Percentiles rank a stretch among this genome's conserved stretches.
These are phyloP conservation scores for Rhazya stricta DNA, from an alignment of 257 asterid species.

Conservation along the genomic window DNA sequence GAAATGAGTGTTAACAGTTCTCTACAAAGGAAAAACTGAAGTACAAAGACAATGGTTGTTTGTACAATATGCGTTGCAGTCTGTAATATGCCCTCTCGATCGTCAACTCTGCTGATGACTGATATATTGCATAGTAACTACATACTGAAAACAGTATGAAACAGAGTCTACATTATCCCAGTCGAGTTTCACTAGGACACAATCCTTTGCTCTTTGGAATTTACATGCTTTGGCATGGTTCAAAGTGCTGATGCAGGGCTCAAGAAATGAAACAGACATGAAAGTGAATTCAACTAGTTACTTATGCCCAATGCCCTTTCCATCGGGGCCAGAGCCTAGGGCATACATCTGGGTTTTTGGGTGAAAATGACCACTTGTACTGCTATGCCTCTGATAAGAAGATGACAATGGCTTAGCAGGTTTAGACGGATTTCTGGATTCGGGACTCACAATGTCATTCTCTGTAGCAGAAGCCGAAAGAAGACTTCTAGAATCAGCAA, in stretches of 20 bases:
- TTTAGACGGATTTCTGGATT: not conserved
- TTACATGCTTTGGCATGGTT: not conserved
- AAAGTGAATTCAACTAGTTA: not conserved
- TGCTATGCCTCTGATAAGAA: not conserved
- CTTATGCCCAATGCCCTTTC: slow-evolving; percentile 24
- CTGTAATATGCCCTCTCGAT: too few species aligned
- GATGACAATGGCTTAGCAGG: not conserved
- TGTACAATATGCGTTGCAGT: not conserved
- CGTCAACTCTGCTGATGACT: not conserved
- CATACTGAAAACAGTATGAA: not conserved
- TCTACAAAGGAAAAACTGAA: not conserved
- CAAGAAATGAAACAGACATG: not conserved
- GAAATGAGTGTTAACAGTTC: not conserved
- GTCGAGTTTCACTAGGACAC: too few species aligned
- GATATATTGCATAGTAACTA: not conserved
- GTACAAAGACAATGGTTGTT: not conserved
- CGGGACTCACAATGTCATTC: not conserved
- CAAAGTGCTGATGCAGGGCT: not conserved
- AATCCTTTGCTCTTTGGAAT: not conserved
- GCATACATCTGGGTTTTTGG: not conserved
- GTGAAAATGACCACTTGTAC: not conserved
- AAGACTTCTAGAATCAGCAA: not conserved
- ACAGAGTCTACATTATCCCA: too few species aligned
- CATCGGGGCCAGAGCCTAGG: slow-evolving; percentile 17
- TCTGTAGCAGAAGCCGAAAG: not conserved